Evolutionary conservation across 2,329 filamentous ascomycete genomes (phyloP).

Genomic region (Beauveria sp.): DNA sequence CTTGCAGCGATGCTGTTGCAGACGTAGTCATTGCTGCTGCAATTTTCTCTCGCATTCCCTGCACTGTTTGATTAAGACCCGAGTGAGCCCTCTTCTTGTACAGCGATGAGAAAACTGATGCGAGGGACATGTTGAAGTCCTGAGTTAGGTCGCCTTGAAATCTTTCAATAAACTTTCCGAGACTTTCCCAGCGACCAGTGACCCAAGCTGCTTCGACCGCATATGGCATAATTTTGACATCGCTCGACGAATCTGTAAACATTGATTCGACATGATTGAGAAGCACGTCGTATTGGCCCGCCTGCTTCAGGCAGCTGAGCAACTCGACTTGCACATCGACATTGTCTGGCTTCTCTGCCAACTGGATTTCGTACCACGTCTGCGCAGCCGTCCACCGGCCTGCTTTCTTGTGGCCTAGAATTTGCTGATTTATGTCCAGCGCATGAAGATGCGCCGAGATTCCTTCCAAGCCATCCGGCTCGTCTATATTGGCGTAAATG

Average conservation of each 20-base stretch:
- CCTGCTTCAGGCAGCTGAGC: conserved; percentile 82
- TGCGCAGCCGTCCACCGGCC: conserved; percentile 92
- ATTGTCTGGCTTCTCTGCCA: conserved; percentile 72
- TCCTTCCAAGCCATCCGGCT: conserved; percentile 92
- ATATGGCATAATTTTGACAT: conserved; percentile 66
- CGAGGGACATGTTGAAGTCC: conserved; percentile 80
- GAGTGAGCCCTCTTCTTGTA: conserved; percentile 43
- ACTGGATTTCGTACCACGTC: conserved; percentile 92
- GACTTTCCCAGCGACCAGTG: conserved; percentile 69
- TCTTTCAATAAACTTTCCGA: conserved; percentile 57
- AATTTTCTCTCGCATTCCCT: conserved; percentile 59
- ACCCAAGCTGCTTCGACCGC: conserved; percentile 91
- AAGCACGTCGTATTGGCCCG: conserved; percentile 87
- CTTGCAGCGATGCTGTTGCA: conserved; percentile 71
- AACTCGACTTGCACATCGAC: conserved; percentile 73
- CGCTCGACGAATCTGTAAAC: conserved; percentile 41
- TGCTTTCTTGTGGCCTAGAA: conserved; percentile 85
- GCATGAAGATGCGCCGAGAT: conserved; percentile 82
- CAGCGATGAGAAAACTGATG: conserved; percentile 49
- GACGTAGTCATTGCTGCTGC: conserved; percentile 68
- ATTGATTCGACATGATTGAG: conserved; percentile 82
- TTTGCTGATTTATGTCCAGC: conserved; percentile 87
- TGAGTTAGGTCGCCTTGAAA: conserved; percentile 40
- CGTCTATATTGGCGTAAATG: conserved; percentile 95
- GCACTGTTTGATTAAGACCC: conserved; percentile 50